Conservation (phyloP, 495 filamentous ascomycete species). For the Parachaetomium inaequale region DNA sequence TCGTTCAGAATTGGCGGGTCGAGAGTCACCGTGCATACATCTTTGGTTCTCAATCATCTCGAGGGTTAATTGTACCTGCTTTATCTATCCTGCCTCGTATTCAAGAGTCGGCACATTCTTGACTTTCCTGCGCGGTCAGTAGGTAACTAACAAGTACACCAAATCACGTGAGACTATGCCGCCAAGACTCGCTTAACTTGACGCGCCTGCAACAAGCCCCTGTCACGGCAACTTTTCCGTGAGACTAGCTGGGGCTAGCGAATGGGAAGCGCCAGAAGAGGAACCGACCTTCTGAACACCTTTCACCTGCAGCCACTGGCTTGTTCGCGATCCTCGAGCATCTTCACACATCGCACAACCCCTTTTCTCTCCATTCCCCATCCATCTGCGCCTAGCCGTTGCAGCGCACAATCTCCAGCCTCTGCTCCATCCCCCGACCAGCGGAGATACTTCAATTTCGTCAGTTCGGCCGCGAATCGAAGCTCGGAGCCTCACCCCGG, state of each 20-base stretch:
- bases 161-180: not conserved
- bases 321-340: slow-evolving; percentile 15
- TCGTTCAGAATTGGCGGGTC: no score
- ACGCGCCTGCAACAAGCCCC: slow-evolving; percentile 13
- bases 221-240: slow-evolving; percentile 29
- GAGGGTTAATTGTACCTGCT: no score
- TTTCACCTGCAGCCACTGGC: slow-evolving; percentile 29
- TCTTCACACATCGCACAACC: slow-evolving; percentile 10
- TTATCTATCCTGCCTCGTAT: no score
- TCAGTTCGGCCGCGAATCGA: not conserved
- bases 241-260: slow-evolving; percentile 18
- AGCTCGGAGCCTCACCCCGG: slow-evolving; percentile 3
- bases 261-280: slow-evolving; percentile 20
- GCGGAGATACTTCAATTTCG: not conserved
- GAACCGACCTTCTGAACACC: slow-evolving; percentile 37
- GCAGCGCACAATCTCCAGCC: not conserved
- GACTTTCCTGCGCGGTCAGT: no score
- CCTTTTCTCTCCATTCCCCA: slow-evolving; percentile 12
- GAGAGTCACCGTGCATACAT: no score
- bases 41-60: no score
- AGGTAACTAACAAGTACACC: not conserved
- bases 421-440: not conserved
- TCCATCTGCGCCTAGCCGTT: not conserved
- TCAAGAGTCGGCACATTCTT: no score
- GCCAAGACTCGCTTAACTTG: slow-evolving; percentile 15